These are phyloP conservation scores for Cordyceps farinosa DNA, from an alignment of 2,329 filamentous ascomycete species.

Conservation along the genomic window DNA sequence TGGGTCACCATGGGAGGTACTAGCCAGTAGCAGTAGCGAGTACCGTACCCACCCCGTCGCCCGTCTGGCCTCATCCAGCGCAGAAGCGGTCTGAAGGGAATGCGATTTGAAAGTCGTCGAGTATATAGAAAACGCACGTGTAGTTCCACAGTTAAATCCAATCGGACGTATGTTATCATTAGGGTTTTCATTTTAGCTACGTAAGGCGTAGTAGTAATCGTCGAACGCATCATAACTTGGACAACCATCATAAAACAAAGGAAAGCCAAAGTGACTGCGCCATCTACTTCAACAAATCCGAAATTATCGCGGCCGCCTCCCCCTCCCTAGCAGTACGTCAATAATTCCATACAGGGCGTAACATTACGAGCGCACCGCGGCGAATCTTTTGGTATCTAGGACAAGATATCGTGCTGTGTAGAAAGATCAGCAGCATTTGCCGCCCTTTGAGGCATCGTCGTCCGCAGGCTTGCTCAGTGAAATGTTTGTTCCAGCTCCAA, in stretches of 20 bases:
- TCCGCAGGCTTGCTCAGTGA: conserved; percentile 83
- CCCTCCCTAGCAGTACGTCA: conserved; percentile 17
- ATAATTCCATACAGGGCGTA: background rate
- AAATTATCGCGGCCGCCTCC: conserved; percentile 33
- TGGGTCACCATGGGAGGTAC: background rate
- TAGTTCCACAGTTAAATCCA: background rate
- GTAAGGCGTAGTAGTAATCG: conserved; percentile 37
- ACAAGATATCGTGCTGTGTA: conserved; percentile 11
- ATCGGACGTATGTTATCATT: conserved; percentile 27
- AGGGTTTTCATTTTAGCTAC: conserved; percentile 32
- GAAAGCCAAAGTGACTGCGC: conserved; percentile 39
- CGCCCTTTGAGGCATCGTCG: conserved; percentile 68
- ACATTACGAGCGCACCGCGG: conserved; percentile 18
- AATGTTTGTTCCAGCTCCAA: conserved; percentile 77
- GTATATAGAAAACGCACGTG: background rate
- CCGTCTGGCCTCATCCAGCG: background rate
- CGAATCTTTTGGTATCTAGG: conserved; percentile 11
- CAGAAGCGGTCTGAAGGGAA: background rate
- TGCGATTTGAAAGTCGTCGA: background rate
- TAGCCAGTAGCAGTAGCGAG: background rate
- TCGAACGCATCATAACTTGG: conserved; percentile 35
- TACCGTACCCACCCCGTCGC: background rate
- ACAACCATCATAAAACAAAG: conserved; percentile 37
- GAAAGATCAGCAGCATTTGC: conserved; percentile 69
- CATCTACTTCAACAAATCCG: conserved; percentile 38